Conservation (phyloP, 139 green algal genomes). For the Zygnema circumcarinatum region DNA sequence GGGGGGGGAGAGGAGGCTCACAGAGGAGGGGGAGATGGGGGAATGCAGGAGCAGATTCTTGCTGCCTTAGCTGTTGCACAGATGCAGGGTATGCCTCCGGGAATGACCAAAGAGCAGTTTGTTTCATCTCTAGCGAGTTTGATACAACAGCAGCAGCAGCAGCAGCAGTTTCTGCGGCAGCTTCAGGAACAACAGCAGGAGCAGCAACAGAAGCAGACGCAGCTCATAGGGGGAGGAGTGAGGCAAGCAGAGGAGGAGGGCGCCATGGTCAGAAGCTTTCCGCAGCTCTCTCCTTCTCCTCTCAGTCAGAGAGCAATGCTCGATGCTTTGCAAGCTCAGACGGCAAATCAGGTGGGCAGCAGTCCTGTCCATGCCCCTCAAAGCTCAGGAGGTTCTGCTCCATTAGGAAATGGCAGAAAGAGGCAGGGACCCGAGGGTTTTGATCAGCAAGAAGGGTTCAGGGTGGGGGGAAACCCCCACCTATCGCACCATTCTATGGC, state of each 20-base stretch:
- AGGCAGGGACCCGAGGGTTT: not conserved
- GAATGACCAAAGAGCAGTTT: slow-evolving; percentile 24
- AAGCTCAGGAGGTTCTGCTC: not conserved
- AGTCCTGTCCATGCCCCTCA: not conserved
- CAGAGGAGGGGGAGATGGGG: not conserved
- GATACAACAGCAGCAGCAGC: slow-evolving; percentile 41
- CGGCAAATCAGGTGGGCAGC: too few relatives aligned
- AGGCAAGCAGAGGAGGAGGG: slow-evolving; percentile 1
- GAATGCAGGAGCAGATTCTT: slow-evolving; percentile 27
- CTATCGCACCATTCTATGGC: too few relatives aligned
- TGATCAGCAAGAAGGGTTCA: not conserved
- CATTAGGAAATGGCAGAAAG: not conserved
- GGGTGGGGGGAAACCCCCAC: not conserved
- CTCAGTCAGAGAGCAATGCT: not conserved
- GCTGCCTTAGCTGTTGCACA: slow-evolving; percentile 11
- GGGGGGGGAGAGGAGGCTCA: not conserved
- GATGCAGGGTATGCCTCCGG: slow-evolving; percentile 6
- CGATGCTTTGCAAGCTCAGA: not conserved
- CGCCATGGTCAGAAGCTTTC: too few relatives aligned
- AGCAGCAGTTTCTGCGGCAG: slow-evolving; percentile 15
- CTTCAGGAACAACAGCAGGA: not conserved
- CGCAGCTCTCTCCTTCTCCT: too few relatives aligned
- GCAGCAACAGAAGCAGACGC: not conserved
- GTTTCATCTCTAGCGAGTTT: slow-evolving; percentile 37
- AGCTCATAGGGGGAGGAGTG: not conserved